Conservation (phyloP, 1,284 basidiomycete genomes). For the Grifola frondosa region DNA sequence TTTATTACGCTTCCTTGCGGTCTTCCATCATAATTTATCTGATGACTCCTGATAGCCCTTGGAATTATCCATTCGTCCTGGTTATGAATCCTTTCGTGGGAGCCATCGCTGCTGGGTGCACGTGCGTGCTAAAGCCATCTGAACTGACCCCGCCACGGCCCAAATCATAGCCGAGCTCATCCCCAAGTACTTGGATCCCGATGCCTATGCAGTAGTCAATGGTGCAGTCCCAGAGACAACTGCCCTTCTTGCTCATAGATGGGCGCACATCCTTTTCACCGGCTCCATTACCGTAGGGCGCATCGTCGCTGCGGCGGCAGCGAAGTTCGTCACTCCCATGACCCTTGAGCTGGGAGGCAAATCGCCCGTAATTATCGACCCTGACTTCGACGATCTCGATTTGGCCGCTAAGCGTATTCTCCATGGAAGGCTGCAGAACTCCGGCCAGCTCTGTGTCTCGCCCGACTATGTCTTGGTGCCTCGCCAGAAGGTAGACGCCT, state of each 20-base stretch:
- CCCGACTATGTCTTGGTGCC: conserved; percentile 65
- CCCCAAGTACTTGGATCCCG: conserved; percentile 62
- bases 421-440: conserved; percentile 58
- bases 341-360: conserved; percentile 72
- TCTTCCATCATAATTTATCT: not conserved
- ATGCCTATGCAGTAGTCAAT: conserved; percentile 49
- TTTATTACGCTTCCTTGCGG: conserved; percentile 4
- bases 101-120: conserved; percentile 63
- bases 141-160: conserved; percentile 54
- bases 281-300: conserved; percentile 56
- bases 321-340: conserved; percentile 61
- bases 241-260: conserved; percentile 53
- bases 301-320: conserved; percentile 62
- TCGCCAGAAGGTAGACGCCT: conserved; percentile 46
- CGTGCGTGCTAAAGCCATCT: conserved; percentile 60
- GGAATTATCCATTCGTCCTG: conserved; percentile 58
- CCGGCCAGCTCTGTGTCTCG: conserved; percentile 61
- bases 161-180: conserved; percentile 55
- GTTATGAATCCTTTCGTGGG: conserved; percentile 52
- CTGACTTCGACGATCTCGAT: conserved; percentile 40
- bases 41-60: conserved; percentile 31
- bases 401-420: conserved; percentile 47
- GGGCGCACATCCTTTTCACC: conserved; percentile 60
- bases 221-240: conserved; percentile 55
- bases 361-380: conserved; percentile 57